phyloP scores from a whole-genome alignment of 2,329 filamentous ascomycete genomes.

The Aspergillus brasiliensis region DNA sequence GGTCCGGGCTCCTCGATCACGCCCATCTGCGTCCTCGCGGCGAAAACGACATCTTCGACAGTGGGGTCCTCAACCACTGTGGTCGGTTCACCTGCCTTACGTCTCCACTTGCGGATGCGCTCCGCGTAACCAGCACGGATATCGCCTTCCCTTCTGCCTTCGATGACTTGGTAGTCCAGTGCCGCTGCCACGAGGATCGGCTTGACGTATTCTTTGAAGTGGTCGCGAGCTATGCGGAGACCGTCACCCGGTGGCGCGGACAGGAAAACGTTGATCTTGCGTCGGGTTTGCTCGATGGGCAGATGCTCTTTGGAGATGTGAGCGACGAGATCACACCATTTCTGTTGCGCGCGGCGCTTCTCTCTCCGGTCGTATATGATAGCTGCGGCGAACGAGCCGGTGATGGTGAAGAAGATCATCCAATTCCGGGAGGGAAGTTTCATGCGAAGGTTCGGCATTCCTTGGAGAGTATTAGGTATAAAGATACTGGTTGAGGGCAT shows the following conservation, averaged over 20 bases:
- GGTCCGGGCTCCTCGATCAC: conserved; percentile 72
- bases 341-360: conserved; percentile 79
- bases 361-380: conserved; percentile 91
- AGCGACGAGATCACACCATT: conserved; percentile 83
- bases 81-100: conserved; percentile 61
- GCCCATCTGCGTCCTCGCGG: conserved; percentile 65
- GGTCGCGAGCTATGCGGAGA: conserved; percentile 80
- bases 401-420: conserved; percentile 89
- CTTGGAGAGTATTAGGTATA: conserved; percentile 43
- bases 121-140: conserved; percentile 84
- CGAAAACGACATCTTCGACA: conserved; percentile 63
- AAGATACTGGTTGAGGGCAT: background rate
- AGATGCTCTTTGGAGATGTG: conserved; percentile 79
- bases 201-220: conserved; percentile 95
- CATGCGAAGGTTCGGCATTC: conserved; percentile 78
- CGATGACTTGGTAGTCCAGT: conserved; percentile 93
- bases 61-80: conserved; percentile 46
- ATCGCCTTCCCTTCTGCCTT: conserved; percentile 90
- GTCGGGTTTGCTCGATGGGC: conserved; percentile 70
- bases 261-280: conserved; percentile 83
- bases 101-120: conserved; percentile 69
- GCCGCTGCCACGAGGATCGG: conserved; percentile 86
- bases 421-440: conserved; percentile 94
- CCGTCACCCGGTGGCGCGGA: conserved; percentile 85
- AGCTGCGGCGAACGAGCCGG: conserved; percentile 74